Evolutionary conservation across 2,329 filamentous ascomycete species (phyloP), one percentile per base, ranked within the genome.

Genomic region (Graphilbum fragrans): DNA sequence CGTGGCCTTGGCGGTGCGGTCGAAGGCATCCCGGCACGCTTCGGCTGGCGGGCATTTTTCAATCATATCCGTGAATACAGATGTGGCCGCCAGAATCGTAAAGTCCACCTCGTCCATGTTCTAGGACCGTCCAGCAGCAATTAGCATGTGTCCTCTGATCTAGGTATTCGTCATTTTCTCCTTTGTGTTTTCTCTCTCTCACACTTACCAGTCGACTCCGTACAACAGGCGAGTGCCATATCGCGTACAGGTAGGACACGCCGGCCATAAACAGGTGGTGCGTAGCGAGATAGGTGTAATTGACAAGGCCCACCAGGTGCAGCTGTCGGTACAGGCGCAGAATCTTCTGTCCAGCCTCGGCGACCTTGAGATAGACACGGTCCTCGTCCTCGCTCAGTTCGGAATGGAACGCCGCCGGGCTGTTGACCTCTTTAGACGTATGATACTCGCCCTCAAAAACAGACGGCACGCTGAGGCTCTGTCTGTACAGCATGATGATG

Each of bases 191-290:
- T n/a, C n/a, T n/a, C n/a, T n/a, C n/a, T n/a, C n/a, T n/a, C n/a
- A n/a, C n/a, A n/a, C 82, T 65, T 74, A 90, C 85, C 60, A 96
- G 66, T 43, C 85, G 79, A 57, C 82, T 87, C 52, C 90, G 77
- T 38, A 96, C 90, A 41, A 86, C 74, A 6, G 86, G 79, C 11
- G 90, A 95, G 61, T 96, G 90, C 90, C 90, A 96, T 44, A 96
- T 92, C 18, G 92, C 88, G 60, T 95, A 96, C 2, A 96, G 70
- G 59, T 95, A 96, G 20, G 90, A 94, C 45, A 96, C 81, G 62
- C 88, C 90, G 22, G 90, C 90, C 84, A 94, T 95, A 64, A 96
- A 96, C 7, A 96, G 70, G 60, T 96, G 88, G 57, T 96, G 90
- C 0, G 92, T 95, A 2, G 92, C 88, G 41, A 96, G 66, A 59